Evolutionary conservation across 768 basidiomycete genomes (phyloP), one percentile per base, ranked within the genome.

Genomic region (Trametes elegans): DNA sequence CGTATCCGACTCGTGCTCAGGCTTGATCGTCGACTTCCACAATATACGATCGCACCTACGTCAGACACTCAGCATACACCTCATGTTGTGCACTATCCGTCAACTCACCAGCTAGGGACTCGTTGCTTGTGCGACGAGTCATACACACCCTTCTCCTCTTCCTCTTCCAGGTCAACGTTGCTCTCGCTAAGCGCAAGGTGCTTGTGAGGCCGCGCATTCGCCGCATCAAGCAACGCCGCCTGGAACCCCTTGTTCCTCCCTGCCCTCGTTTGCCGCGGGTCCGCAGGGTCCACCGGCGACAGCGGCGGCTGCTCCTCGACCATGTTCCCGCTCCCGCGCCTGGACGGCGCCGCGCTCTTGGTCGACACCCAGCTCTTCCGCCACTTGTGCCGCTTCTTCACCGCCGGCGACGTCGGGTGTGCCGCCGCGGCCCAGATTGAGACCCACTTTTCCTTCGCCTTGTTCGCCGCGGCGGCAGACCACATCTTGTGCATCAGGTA

Each of bases 41-140:
- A 93, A 70, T 40, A 93, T 88, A 18, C 90, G 83, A 66, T 93
- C 90, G 64, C 90, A 93, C 88, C 88, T 89, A 48, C 7, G 55
- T 34, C 24, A 38, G 27, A 11, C 7, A 24, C 24, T 39, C 31
- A 47, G 18, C 23, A 14, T 7, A 5, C 18, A 29, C 7, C 26
- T 50, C 42, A 29, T 35, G 7, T 7, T 19, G 31, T 24, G 29
- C 10, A 40, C 39, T 28, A 29, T 5, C n/a, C n/a, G n/a, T n/a
- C n/a, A n/a, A 72, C 82, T 43, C 61, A 88, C 90, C 90, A 92
- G 68, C 89, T 90, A 5, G 90, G 90, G 23, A 92, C 90, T 18
- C 90, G 84, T 62, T 83, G 80, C 68, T 93, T 92, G 62, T 81
- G 75, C 9, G 90, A 92, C 24, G 87, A 84, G 68, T 93, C 90